Conservation (phyloP, 106 monocot species). For the Dendrobium catenatum region DNA sequence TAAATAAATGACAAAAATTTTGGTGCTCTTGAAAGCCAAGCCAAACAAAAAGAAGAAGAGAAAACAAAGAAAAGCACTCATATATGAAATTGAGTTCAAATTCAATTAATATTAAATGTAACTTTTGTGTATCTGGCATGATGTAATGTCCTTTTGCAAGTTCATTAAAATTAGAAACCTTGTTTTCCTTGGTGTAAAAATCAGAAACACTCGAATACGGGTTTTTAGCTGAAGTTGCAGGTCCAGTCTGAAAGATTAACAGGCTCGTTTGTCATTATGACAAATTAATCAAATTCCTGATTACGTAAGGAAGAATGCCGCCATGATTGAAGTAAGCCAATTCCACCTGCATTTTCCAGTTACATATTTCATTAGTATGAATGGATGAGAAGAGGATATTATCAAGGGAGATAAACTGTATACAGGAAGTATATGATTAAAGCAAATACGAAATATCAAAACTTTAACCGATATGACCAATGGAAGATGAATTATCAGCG, state of each 20-base stretch:
- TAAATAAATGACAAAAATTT: no score
- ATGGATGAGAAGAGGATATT: neutral
- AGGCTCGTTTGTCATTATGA: neutral
- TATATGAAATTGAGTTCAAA: neutral
- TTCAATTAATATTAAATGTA: neutral
- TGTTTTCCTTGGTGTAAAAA: neutral
- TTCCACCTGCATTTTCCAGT: conserved; percentile 14
- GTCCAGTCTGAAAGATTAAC: conserved; percentile 5
- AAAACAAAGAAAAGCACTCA: neutral
- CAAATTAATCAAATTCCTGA: conserved; percentile 21
- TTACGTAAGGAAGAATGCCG: conserved; percentile 21
- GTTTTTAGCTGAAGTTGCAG: neutral
- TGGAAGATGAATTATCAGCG: no score
- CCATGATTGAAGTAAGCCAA: conserved; percentile 23
- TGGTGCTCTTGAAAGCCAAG: no score
- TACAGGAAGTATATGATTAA: neutral
- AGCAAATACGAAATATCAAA: neutral
- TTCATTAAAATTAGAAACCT: neutral
- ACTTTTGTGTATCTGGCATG: neutral
- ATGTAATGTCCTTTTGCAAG: neutral
- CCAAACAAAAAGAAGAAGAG: neutral
- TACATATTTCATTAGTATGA: neutral
- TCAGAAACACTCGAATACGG: neutral
- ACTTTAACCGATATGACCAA: no score
- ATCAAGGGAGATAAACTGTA: neutral